phyloP scores from a whole-genome alignment of 306 rosid species.

The Alnus glutinosa region DNA sequence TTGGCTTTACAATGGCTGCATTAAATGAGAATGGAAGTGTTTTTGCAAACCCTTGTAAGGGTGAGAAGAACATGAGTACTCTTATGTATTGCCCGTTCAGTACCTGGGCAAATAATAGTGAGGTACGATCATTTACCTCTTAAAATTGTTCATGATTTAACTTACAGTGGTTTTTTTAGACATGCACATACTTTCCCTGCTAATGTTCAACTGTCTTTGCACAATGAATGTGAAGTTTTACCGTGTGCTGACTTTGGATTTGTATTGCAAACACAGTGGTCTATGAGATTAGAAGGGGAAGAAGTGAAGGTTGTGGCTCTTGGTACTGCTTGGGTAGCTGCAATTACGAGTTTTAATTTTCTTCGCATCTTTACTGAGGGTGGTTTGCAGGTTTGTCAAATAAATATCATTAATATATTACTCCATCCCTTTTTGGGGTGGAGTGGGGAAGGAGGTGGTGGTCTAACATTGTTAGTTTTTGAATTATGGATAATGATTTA shows the following conservation, averaged over 20 bases:
- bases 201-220: not conserved
- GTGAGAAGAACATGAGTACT: slow-evolving; percentile 89
- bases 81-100: slow-evolving; percentile 95
- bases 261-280: slow-evolving; percentile 64
- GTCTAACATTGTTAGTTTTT: not conserved
- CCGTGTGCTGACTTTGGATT: slow-evolving; percentile 34
- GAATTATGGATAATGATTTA: not conserved
- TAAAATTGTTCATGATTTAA: slow-evolving; percentile 1
- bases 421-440: not conserved
- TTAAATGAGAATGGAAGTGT: slow-evolving; percentile 78
- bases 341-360: slow-evolving; percentile 79
- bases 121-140: slow-evolving; percentile 55
- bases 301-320: slow-evolving; percentile 91
- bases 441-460: not conserved
- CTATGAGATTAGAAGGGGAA: slow-evolving; percentile 96
- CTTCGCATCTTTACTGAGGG: slow-evolving; percentile 87
- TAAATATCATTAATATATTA: not conserved
- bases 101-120: slow-evolving; percentile 92
- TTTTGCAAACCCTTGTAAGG: slow-evolving; percentile 94
- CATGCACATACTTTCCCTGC: slow-evolving; percentile 9
- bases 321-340: slow-evolving; percentile 90
- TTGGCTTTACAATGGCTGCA: slow-evolving; percentile 97
- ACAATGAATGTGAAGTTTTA: slow-evolving; percentile 12
- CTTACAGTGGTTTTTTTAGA: slow-evolving; percentile 13
- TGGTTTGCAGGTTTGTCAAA: slow-evolving; percentile 86